phyloP scores from a whole-genome alignment of 2,329 filamentous ascomycete genomes.

The Eurotiales sp. region DNA sequence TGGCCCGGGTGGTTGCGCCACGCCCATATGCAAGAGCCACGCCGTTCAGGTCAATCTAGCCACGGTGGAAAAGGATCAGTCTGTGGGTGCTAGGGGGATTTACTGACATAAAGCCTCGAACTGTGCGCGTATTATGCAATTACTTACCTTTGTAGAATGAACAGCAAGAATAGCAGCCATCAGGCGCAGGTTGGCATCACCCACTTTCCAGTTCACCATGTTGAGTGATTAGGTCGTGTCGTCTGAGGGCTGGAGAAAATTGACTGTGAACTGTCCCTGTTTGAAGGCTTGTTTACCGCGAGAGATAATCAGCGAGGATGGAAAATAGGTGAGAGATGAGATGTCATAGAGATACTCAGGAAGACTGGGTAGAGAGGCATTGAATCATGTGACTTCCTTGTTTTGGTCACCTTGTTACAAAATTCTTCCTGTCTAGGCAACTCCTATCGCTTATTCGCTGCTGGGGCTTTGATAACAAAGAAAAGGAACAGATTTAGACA shows the following conservation, averaged over 20 bases:
- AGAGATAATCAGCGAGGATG: not conserved
- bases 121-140: not conserved
- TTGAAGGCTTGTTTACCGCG: not conserved
- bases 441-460: too few relatives aligned
- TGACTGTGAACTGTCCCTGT: not conserved
- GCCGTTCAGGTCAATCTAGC: conserved; percentile 39
- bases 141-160: conserved; percentile 25
- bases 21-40: conserved; percentile 45
- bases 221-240: conserved; percentile 5
- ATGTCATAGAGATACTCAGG: too few relatives aligned
- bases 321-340: too few relatives aligned
- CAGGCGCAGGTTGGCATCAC: conserved; percentile 24
- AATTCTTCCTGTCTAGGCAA: too few relatives aligned
- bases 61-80: conserved; percentile 19
- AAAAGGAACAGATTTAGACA: too few relatives aligned
- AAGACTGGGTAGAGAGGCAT: too few relatives aligned
- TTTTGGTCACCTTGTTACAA: too few relatives aligned
- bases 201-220: conserved; percentile 30
- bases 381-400: too few relatives aligned
- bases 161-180: conserved; percentile 26
- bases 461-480: too few relatives aligned
- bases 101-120: too few relatives aligned
- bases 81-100: not conserved
- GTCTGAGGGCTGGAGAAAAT: not conserved
- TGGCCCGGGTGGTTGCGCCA: conserved; percentile 46